Evolutionary conservation across 2,329 filamentous ascomycete genomes (phyloP), one percentile per base, ranked within the genome.

Genomic region (Aspergillus sojae): DNA sequence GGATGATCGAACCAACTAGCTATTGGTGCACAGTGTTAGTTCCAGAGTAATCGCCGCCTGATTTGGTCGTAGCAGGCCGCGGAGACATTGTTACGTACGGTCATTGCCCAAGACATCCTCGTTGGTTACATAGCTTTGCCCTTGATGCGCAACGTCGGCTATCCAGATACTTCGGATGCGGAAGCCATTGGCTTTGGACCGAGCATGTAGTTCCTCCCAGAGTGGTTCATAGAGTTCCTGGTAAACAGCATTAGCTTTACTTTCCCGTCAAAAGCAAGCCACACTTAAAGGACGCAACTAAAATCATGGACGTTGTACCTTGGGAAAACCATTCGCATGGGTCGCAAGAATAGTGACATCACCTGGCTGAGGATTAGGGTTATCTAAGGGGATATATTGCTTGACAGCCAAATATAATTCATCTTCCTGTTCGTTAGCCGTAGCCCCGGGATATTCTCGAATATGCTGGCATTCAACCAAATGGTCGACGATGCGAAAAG

Each of bases 301-400:
- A 32, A 32, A 9, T 36, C 48, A 19, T n/a, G 34, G 26, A 30
- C 14, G 32, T 16, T 65, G 60, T 76, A 91, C 91, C 85, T 97
- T 98, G 12, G 92, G 91, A 69, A 97, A 97, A 12, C 90, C 94
- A 80, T 97, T 97, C 57, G 93, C 94, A 79, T 97, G 94, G 5
- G 90, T 90, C 12, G 86, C 93, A 61, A 98, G 88, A 63, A 98
- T 89, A 23, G 93, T 97, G 10, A 97, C 81, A 77, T 95, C 92
- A 39, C 92, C 91, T 1, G 88, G 86, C 66, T 87, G 83, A 0
- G 92, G 90, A 28, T 81, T 78, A 0, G 82, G 84, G 70, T 94
- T 93, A 72, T 89, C 85, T 61, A 87, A 81, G 1, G 94, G 94
- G 0, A 86, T 91, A 75, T 98, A 98, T 75, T 97, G 92, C 82